Evolutionary conservation across 2,329 filamentous ascomycete genomes (phyloP).

Genomic region (Ascosphaera apis): DNA sequence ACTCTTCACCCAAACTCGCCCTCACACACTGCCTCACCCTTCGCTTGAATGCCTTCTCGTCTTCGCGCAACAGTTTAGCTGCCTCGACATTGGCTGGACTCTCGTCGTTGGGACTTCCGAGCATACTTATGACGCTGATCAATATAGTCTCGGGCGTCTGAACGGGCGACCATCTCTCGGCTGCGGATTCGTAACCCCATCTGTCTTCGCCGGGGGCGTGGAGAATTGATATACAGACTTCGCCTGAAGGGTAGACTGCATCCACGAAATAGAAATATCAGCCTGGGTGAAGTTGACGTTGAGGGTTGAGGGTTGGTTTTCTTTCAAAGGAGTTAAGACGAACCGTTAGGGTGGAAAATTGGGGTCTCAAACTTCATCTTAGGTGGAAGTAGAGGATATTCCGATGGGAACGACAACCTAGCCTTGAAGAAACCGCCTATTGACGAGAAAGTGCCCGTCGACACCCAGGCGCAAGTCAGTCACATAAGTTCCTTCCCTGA

Average conservation of each 20-base stretch:
- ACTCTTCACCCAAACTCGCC: conserved; percentile 56
- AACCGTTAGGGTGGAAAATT: conserved; percentile 81
- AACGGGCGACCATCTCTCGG: conserved; percentile 84
- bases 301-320: neutral
- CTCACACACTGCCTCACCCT: conserved; percentile 56
- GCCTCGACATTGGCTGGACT: conserved; percentile 90
- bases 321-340: conserved; percentile 7
- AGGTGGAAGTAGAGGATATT: conserved; percentile 74
- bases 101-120: conserved; percentile 84
- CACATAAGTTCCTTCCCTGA: neutral
- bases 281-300: neutral
- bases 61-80: conserved; percentile 65
- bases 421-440: conserved; percentile 83
- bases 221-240: conserved; percentile 90
- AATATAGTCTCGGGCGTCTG: conserved; percentile 91
- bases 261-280: neutral
- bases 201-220: conserved; percentile 88
- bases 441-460: neutral
- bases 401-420: conserved; percentile 54
- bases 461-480: neutral
- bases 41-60: conserved; percentile 54
- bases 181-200: conserved; percentile 75
- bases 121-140: conserved; percentile 73
- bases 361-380: conserved; percentile 69
- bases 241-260: conserved; percentile 56